Percentiles rank a stretch among this genome's conserved stretches.
These are phyloP conservation scores for Malbranchea zuffiana DNA, from an alignment of 2,329 filamentous ascomycete genomes.

Conservation along the genomic window DNA sequence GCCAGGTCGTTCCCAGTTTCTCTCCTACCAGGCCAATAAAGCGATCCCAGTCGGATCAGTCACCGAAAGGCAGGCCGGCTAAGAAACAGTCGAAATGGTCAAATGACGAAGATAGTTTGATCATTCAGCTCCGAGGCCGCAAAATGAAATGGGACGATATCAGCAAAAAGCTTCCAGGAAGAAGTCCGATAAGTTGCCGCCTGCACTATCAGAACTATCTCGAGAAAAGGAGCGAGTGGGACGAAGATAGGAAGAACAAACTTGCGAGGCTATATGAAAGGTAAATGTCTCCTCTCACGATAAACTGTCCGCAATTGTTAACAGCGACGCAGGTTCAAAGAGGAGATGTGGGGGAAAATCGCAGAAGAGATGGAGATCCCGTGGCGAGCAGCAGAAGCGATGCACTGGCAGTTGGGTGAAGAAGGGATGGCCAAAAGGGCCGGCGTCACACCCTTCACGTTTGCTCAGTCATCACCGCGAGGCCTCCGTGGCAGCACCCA, in stretches of 20 bases:
- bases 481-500: slow-evolving; percentile 30
- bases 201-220: slow-evolving; percentile 96
- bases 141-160: slow-evolving; percentile 99
- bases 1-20: no score
- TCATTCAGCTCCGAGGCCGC: slow-evolving; percentile 78
- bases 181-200: slow-evolving; percentile 87
- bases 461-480: slow-evolving; percentile 39
- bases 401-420: slow-evolving; percentile 96
- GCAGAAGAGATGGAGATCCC: slow-evolving; percentile 91
- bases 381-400: slow-evolving; percentile 90
- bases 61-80: slow-evolving; percentile 42
- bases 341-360: slow-evolving; percentile 95
- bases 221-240: slow-evolving; percentile 86
- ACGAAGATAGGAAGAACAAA: slow-evolving; percentile 96
- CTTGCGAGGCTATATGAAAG: slow-evolving; percentile 88
- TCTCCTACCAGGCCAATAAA: no score
- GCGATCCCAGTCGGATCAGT: slow-evolving; percentile 4
- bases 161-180: slow-evolving; percentile 75
- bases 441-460: slow-evolving; percentile 67
- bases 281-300: slow-evolving; percentile 40
- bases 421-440: slow-evolving; percentile 69
- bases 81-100: slow-evolving; percentile 98
- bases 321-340: slow-evolving; percentile 62
- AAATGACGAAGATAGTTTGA: slow-evolving; percentile 80
- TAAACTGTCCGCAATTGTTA: not conserved